Evolutionary conservation across 805 yeast genomes (phyloP), one percentile per base, ranked within the genome.

Genomic region (Wickerhamiella parazyma): DNA sequence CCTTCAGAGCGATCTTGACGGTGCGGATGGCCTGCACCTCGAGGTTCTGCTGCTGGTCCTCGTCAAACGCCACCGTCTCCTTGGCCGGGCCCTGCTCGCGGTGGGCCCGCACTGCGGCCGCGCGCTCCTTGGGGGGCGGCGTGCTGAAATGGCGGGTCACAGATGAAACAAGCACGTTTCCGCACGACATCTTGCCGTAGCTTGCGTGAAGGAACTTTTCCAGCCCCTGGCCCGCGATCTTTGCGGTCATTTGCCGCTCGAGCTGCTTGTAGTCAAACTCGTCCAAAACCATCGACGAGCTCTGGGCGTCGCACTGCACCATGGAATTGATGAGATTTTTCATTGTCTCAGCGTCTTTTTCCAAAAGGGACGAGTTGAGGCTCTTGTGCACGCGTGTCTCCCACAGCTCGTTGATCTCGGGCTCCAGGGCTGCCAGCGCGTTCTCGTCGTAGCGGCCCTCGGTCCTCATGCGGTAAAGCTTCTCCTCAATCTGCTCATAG

Each of bases 21-120:
- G 11, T 33, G n/a, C 18, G 20, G 16, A 38, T 29, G 4, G 35
- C 35, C 24, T 24, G 41, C 12, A 33, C 41, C 17, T 38, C 41
- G 4, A 25, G 18, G n/a, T 28, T 38, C 19, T 38, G 41, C n/a
- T 28, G 41, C 17, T 20, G 26, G 17, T 29, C 41, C 20, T 18
- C 34, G 26, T 38, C 41, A 38, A 38, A 38, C 17, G 34, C 41
- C n/a, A 38, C 41, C 10, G 41, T 38, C 18, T 38, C 35, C 35
- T 28, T 38, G 19, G 41, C 41, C 3, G 41, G 41, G 33, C 41
- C 41, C 24, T 26, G 35, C 35, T 38, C 41, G 16, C 41, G 41
- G 16, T 28, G 31, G 14, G 31, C 31, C 14, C 31, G 14, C 31
- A 28, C 31, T 3, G 31, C 31, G 16, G 31, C 6, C 8, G 31